Evolutionary conservation across 176 grass and related monocot species (phyloP).

Genomic region (Leersia perrieri): DNA sequence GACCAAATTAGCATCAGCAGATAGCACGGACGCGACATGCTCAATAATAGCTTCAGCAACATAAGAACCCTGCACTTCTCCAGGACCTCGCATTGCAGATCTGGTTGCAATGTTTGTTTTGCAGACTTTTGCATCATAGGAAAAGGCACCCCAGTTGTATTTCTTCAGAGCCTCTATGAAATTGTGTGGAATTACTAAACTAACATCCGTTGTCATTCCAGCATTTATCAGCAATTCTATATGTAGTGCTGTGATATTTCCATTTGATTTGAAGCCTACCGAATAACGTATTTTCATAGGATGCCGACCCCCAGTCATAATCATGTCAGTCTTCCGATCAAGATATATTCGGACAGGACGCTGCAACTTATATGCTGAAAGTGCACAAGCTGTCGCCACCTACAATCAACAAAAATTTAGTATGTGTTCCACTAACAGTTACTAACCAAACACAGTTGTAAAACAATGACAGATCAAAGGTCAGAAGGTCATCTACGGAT

Average conservation of each 20-base stretch:
- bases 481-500: not conserved
- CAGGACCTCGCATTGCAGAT: conserved; percentile 89
- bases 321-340: conserved; percentile 91
- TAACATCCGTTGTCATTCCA: conserved; percentile 71
- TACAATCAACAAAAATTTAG: conserved; percentile 33
- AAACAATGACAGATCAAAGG: not conserved
- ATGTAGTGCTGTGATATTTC: conserved; percentile 90
- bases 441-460: not conserved
- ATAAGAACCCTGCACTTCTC: conserved; percentile 91
- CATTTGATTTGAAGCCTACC: conserved; percentile 82
- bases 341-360: conserved; percentile 88
- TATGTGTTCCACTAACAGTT: conserved; percentile 1
- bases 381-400: conserved; percentile 89
- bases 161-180: conserved; percentile 74
- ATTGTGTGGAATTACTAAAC: conserved; percentile 64
- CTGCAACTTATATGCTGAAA: conserved; percentile 77
- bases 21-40: conserved; percentile 71
- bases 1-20: conserved; percentile 59
- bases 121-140: conserved; percentile 84
- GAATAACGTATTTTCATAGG: conserved; percentile 96
- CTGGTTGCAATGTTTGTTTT: conserved; percentile 78
- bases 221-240: conserved; percentile 87
- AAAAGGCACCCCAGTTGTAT: conserved; percentile 95
- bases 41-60: conserved; percentile 91
- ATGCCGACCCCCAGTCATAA: conserved; percentile 91